Evolutionary conservation across 2,329 filamentous ascomycete species (phyloP).

Genomic region (Colletotrichum sp.): DNA sequence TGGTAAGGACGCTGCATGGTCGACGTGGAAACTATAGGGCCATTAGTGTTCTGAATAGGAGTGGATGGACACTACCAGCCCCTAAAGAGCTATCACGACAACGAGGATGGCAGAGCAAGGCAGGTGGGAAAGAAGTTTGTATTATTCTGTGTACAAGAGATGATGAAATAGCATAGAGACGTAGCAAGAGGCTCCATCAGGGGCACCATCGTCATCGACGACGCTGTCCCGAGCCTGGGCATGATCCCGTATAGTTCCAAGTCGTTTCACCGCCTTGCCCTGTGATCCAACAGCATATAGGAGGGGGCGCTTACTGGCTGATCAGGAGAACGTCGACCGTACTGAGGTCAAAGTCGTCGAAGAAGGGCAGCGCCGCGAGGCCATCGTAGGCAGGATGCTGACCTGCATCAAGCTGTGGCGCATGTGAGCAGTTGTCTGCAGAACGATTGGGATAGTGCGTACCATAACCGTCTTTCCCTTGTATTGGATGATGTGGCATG

Average conservation of each 20-base stretch:
- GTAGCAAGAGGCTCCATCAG: conserved; percentile 18
- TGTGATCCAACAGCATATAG: conserved; percentile 22
- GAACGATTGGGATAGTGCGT: conserved; percentile 25
- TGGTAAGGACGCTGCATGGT: conserved; percentile 97
- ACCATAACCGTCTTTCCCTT: conserved; percentile 99
- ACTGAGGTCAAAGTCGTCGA: conserved; percentile 97
- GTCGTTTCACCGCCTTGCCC: conserved; percentile 27
- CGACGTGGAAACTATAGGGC: conserved; percentile 86
- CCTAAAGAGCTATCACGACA: conserved; percentile 11
- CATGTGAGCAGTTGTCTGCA: not conserved
- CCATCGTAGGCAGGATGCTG: conserved; percentile 97
- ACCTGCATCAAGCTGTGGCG: conserved; percentile 83
- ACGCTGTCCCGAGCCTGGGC: conserved; percentile 1
- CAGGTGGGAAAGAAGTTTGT: conserved; percentile 21
- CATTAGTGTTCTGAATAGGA: conserved; percentile 1
- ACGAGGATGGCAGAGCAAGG: conserved; percentile 22
- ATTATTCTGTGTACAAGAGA: conserved; percentile 23
- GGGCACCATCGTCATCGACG: conserved; percentile 1
- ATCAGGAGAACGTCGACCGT: conserved; percentile 97
- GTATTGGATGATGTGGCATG: conserved; percentile 98
- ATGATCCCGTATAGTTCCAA: conserved; percentile 7
- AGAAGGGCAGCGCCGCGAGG: conserved; percentile 91
- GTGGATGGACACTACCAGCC: not conserved
- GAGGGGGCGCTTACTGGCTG: conserved; percentile 84
- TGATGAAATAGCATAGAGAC: conserved; percentile 17